These are phyloP conservation scores for Rhynchosporium agropyri DNA, from an alignment of 2,329 filamentous ascomycete genomes.

Conservation along the genomic window DNA sequence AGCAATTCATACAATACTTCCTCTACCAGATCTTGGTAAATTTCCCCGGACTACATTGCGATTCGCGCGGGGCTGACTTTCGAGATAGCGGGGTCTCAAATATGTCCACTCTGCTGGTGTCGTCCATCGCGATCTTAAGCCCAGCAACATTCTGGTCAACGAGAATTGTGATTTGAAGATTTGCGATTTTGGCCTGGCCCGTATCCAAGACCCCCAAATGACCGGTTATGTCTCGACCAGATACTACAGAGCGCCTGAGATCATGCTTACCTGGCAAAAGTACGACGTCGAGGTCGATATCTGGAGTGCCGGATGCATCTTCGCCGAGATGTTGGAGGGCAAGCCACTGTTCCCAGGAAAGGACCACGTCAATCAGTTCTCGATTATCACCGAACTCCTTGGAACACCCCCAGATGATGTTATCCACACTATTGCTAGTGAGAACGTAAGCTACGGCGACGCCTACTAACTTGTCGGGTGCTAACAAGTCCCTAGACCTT, in stretches of 20 bases:
- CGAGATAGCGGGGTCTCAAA: slow-evolving; percentile 83
- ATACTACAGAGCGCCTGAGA: slow-evolving; percentile 98
- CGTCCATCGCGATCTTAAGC: slow-evolving; percentile 96
- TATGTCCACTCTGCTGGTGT: slow-evolving; percentile 99
- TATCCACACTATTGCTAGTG: slow-evolving; percentile 96
- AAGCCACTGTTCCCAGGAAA: slow-evolving; percentile 98
- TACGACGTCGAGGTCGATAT: slow-evolving; percentile 99
- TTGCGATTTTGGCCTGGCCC: slow-evolving; percentile 95
- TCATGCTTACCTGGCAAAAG: slow-evolving; percentile 99
- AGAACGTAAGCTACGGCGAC: slow-evolving; percentile 69
- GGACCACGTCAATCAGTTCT: slow-evolving; percentile 99
- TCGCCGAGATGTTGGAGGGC: slow-evolving; percentile 98
- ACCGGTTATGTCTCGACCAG: slow-evolving; percentile 97
- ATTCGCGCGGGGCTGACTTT: slow-evolving; percentile 25
- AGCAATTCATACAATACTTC: slow-evolving; percentile 99
- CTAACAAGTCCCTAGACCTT: slow-evolving; percentile 66
- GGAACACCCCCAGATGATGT: slow-evolving; percentile 98
- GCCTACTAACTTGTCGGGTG: slow-evolving; percentile 15
- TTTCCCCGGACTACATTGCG: slow-evolving; percentile 6
- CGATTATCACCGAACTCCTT: slow-evolving; percentile 96
- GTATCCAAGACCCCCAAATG: slow-evolving; percentile 99
- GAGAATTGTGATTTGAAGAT: slow-evolving; percentile 99
- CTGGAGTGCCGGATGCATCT: slow-evolving; percentile 99
- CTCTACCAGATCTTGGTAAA: slow-evolving; percentile 97
- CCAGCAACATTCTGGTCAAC: slow-evolving; percentile 98